These are phyloP conservation scores for Artemisia argyi DNA, from an alignment of 129 eudicot genomes.

Conservation along the genomic window DNA sequence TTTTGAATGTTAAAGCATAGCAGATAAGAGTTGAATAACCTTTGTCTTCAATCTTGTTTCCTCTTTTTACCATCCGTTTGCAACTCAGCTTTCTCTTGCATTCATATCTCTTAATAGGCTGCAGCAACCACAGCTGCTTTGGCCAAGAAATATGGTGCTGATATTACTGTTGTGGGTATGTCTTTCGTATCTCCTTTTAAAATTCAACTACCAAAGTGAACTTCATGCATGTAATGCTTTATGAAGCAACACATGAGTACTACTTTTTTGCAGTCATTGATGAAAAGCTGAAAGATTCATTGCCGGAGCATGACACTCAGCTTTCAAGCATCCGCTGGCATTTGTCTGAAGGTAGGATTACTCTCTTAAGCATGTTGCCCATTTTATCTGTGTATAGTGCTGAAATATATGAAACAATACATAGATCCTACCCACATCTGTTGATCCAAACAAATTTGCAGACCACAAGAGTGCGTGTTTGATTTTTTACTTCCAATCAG, in stretches of 20 bases:
- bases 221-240: constrained; percentile 12
- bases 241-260: not conserved
- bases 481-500: not conserved
- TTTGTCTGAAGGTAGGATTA: constrained; percentile 81
- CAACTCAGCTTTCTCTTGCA: constrained; percentile 15
- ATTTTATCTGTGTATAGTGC: not conserved
- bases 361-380: constrained; percentile 2
- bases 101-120: constrained; percentile 50
- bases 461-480: not conserved
- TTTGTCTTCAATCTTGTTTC: not conserved
- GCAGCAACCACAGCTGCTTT: constrained; percentile 88
- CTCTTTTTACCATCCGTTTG: not conserved
- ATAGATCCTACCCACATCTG: too few species aligned
- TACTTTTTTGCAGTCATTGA: constrained; percentile 72
- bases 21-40: constrained; percentile 1
- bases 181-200: not conserved
- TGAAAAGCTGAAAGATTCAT: constrained; percentile 77
- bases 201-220: constrained; percentile 8
- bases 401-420: not conserved
- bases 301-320: constrained; percentile 82
- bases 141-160: constrained; percentile 98
- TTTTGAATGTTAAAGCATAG: too few species aligned
- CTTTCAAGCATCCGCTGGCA: constrained; percentile 94
- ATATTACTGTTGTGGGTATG: constrained; percentile 94
- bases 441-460: not conserved